Evolutionary conservation across 805 yeast genomes (phyloP), one percentile per base, ranked within the genome.

Genomic region (Candida golubevii): DNA sequence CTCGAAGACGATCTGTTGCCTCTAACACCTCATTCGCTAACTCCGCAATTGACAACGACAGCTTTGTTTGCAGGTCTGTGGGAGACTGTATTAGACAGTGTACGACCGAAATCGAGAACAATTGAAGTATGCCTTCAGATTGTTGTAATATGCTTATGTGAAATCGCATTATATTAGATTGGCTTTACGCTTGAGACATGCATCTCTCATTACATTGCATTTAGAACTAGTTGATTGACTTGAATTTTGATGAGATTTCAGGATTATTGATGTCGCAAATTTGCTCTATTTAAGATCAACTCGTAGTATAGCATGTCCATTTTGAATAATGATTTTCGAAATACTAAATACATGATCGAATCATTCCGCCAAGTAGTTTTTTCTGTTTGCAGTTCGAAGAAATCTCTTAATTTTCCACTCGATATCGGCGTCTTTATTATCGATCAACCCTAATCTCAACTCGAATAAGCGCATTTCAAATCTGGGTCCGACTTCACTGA

Each of bases 401-500:
- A 90, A 93, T 57, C 97, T 82, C 65, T 96, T 79, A 56, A 87
- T 72, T 71, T 87, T 86, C 98, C 98, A 93, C 63, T 93, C 99
- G n/a, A 88, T 80, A 59, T 93, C 99, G 9, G 97, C 96, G 63
- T 93, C 97, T 68, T 87, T 87, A 63, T 91, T 89, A 55, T 93
- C 99, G 50, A 91, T 66, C 35, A 96, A 88, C 3, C 99, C 97
- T 54, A 93, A 73, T 58, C 83, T 78, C 52, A 93, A 69, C 64
- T 91, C 97, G 62, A 81, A 93, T 53, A 93, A 69, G 61, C 89
- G 79, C 98, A 93, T 90, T 66, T 93, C 99, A 57, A 93, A 93
- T 50, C 99, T 74, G n/a, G 99, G 99, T 0, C 99, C 99, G 32
- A 93, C 85, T 63, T 93, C 99, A 46, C 97, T 90, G 45, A 93